Evolutionary conservation across 2,329 filamentous ascomycete species (phyloP).

Genomic region (Hymenoscyphus albidus): DNA sequence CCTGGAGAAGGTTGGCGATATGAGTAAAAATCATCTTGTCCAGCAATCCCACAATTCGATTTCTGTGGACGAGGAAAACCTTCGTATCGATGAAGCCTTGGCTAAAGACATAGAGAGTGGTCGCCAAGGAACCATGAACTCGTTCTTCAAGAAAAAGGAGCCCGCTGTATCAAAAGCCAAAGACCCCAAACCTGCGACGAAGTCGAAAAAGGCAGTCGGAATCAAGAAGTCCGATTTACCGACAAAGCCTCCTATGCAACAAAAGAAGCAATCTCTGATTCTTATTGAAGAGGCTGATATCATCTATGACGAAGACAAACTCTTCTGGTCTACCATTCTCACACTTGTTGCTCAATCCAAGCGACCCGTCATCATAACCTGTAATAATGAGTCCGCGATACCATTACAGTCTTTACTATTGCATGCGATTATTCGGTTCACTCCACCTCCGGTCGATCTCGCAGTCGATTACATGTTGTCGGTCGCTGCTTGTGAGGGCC

Average conservation of each 20-base stretch:
- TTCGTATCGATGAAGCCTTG: conserved; percentile 42
- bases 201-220: conserved; percentile 24
- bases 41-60: conserved; percentile 45
- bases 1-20: conserved; percentile 87
- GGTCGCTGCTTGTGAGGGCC: conserved; percentile 84
- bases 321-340: conserved; percentile 84
- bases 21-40: conserved; percentile 93
- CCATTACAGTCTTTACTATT: conserved; percentile 71
- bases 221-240: conserved; percentile 4
- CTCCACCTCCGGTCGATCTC: conserved; percentile 59
- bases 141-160: conserved; percentile 68
- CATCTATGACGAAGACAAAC: conserved; percentile 90
- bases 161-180: conserved; percentile 27
- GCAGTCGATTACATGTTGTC: conserved; percentile 78
- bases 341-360: conserved; percentile 78
- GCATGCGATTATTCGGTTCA: conserved; percentile 79
- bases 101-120: conserved; percentile 59
- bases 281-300: conserved; percentile 91
- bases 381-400: conserved; percentile 83
- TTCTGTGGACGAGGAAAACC: conserved; percentile 33
- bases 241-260: conserved; percentile 23
- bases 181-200: conserved; percentile 24
- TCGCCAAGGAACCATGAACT: conserved; percentile 73
- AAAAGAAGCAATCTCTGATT: conserved; percentile 90
- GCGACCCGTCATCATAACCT: conserved; percentile 90